phyloP scores from a whole-genome alignment of 371 early-diverging fungal genomes.

The Cokeromyces recurvatus region DNA sequence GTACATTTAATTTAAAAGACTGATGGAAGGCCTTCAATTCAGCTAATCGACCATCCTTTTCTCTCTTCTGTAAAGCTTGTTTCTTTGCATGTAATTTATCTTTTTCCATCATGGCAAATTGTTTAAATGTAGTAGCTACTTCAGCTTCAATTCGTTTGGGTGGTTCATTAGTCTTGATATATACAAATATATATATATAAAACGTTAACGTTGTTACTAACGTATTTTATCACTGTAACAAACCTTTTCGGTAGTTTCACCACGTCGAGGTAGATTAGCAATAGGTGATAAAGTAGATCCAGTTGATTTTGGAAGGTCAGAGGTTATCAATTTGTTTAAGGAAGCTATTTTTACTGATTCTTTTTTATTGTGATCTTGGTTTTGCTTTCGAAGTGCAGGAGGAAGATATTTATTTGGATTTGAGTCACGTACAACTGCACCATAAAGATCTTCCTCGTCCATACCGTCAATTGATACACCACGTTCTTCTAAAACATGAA shows the following conservation, averaged over 20 bases:
- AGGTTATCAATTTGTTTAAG: conserved; percentile 30
- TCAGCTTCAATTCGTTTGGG: conserved; percentile 47
- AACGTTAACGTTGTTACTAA: too few species aligned
- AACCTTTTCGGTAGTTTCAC: conserved; percentile 20
- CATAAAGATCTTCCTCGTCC: conserved; percentile 89
- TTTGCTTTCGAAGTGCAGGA: conserved; percentile 67
- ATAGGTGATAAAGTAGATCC: conserved; percentile 29
- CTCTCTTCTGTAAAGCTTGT: conserved; percentile 66
- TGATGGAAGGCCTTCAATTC: conserved; percentile 78
- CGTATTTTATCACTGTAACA: not conserved
- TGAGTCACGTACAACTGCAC: conserved; percentile 68
- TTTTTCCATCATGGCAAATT: conserved; percentile 74
- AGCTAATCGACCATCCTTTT: conserved; percentile 71
- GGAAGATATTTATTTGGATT: conserved; percentile 76
- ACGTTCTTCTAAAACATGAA: conserved; percentile 94
- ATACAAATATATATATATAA: too few species aligned
- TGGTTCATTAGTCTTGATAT: conserved; percentile 1
- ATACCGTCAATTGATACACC: conserved; percentile 63
- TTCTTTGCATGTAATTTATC: conserved; percentile 76
- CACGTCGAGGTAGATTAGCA: conserved; percentile 24
- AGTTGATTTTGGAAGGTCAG: conserved; percentile 24
- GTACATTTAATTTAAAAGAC: conserved; percentile 68
- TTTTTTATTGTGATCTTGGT: conserved; percentile 14
- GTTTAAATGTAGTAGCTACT: conserved; percentile 57
- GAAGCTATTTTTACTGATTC: conserved; percentile 6